A percentile compares a stretch with the other conserved stretches of the same genome.
Conservation (phyloP, 371 early-diverging fungal genomes). For the Apophysomyces ossiformis region DNA sequence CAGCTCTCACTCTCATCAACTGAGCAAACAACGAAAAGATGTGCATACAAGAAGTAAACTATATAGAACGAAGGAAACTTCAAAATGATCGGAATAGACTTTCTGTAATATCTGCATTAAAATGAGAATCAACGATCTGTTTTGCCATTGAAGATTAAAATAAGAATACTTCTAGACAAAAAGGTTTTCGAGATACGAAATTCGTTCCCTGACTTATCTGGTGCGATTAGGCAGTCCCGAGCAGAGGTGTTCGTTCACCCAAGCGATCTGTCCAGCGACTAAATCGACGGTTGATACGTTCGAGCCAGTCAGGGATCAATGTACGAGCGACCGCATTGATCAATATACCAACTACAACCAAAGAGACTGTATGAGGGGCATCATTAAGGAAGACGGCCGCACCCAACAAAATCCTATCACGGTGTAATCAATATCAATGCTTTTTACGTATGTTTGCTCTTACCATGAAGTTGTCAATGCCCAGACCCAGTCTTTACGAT, state of each 20-base stretch:
- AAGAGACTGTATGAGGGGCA: conserved; percentile 37
- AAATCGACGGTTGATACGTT: conserved; percentile 43
- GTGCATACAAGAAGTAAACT: no score
- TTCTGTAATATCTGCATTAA: no score
- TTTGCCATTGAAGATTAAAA: no score
- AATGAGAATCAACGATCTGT: no score
- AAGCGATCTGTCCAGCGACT: conserved; percentile 38
- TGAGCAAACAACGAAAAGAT: no score
- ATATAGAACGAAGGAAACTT: no score
- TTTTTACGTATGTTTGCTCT: conserved; percentile 3
- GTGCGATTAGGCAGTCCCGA: conserved; percentile 8
- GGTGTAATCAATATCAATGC: background rate
- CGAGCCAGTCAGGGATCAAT: conserved; percentile 45
- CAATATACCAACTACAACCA: conserved; percentile 48
- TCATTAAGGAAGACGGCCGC: conserved; percentile 37
- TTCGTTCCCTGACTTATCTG: background rate
- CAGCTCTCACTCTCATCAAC: no score
- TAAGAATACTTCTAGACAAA: no score
- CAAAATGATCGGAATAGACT: no score
- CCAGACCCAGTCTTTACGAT: conserved; percentile 54
- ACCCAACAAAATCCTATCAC: conserved; percentile 40
- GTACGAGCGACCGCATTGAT: conserved; percentile 49
- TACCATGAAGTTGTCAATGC: conserved; percentile 55
- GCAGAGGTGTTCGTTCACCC: conserved; percentile 51
- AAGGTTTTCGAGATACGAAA: no score